Conservation (phyloP, 2,329 filamentous ascomycete genomes). For the Stagonosporopsis tanaceti region DNA sequence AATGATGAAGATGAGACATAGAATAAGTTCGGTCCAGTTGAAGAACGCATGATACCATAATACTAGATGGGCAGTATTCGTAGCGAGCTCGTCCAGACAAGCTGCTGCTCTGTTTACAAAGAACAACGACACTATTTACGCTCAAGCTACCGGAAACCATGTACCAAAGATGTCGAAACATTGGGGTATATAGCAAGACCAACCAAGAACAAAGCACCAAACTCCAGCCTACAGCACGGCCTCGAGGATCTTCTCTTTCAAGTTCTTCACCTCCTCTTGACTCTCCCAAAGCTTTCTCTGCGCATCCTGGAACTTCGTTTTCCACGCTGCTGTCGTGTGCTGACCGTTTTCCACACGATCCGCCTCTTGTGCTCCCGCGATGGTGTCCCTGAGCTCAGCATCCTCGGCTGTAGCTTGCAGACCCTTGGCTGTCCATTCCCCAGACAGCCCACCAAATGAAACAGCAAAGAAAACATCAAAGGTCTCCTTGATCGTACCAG, state of each 20-base stretch:
- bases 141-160: neutral
- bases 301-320: conserved; percentile 43
- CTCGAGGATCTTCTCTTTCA: conserved; percentile 51
- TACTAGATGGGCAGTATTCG: neutral
- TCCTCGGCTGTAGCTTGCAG: conserved; percentile 33
- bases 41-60: conserved; percentile 1
- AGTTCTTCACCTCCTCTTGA: conserved; percentile 43
- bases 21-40: neutral
- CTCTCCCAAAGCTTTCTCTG: conserved; percentile 47
- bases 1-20: neutral
- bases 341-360: conserved; percentile 23
- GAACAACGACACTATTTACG: conserved; percentile 1
- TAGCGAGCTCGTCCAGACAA: conserved; percentile 17
- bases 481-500: conserved; percentile 44
- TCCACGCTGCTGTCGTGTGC: conserved; percentile 40
- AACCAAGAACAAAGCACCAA: conserved; percentile 15
- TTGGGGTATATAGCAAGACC: conserved; percentile 40
- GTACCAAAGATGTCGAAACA: conserved; percentile 26
- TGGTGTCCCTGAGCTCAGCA: conserved; percentile 5
- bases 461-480: conserved; percentile 57
- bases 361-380: conserved; percentile 17
- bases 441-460: conserved; percentile 52
- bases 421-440: conserved; percentile 54
- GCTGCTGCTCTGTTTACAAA: neutral
- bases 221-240: conserved; percentile 43